Evolutionary conservation across 805 yeast species (phyloP).

Genomic region (Ogataea parapolymorpha): DNA sequence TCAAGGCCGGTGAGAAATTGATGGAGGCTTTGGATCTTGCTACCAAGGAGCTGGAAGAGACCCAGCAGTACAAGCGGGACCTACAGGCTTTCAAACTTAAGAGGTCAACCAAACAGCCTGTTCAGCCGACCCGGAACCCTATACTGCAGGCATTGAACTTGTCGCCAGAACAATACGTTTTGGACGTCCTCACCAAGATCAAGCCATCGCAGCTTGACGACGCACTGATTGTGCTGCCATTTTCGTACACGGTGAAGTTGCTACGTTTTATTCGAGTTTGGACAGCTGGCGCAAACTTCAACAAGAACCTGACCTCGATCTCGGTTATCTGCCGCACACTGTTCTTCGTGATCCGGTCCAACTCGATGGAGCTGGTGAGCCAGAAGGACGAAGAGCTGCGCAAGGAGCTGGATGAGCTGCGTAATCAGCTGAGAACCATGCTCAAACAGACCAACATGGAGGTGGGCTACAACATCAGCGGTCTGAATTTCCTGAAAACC

Average conservation of each 20-base stretch:
- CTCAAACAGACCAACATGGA: conserved; percentile 51
- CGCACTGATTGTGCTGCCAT: conserved; percentile 86
- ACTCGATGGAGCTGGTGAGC: conserved; percentile 73
- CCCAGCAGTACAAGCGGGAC: conserved; percentile 47
- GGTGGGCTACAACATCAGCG: conserved; percentile 83
- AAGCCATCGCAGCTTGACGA: conserved; percentile 87
- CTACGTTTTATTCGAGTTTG: conserved; percentile 73
- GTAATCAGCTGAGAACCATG: conserved; percentile 54
- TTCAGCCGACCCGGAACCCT: conserved; percentile 62
- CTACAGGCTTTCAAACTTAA: conserved; percentile 36
- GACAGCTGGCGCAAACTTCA: conserved; percentile 47
- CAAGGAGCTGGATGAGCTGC: conserved; percentile 61
- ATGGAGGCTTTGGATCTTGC: conserved; percentile 92
- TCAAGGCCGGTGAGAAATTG: conserved; percentile 90
- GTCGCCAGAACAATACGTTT: conserved; percentile 73
- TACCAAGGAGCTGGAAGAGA: conserved; percentile 58
- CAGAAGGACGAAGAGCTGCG: conserved; percentile 64
- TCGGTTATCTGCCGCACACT: conserved; percentile 70
- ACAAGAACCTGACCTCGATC: conserved; percentile 46
- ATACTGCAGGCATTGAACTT: conserved; percentile 70
- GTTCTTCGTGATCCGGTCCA: conserved; percentile 68
- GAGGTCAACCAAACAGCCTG: conserved; percentile 47
- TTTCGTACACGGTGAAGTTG: conserved; percentile 71
- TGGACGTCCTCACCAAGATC: conserved; percentile 67
- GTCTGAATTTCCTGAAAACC: conserved; percentile 65